phyloP scores from a whole-genome alignment of 805 yeast species.

The baker's yeast (Saccharomyces cerevisiae) region DNA sequence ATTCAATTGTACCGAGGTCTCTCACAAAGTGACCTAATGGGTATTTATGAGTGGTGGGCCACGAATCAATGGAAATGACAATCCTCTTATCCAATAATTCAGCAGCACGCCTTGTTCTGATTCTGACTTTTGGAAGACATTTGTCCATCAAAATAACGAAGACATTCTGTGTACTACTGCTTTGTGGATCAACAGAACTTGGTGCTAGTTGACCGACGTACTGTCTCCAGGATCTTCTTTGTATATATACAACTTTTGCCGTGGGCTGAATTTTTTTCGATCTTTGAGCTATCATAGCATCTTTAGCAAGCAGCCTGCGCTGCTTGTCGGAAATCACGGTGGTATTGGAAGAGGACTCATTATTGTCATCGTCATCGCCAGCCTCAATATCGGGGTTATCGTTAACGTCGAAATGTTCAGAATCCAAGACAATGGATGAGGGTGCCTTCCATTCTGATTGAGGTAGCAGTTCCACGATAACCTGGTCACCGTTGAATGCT shows the following conservation, averaged over 20 bases:
- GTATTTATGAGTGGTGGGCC: conserved; percentile 76
- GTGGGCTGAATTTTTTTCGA: conserved; percentile 70
- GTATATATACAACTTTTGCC: conserved; percentile 80
- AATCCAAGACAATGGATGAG: conserved; percentile 70
- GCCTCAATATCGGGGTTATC: conserved; percentile 50
- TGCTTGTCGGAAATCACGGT: conserved; percentile 33
- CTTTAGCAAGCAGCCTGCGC: conserved; percentile 63
- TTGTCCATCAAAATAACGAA: conserved; percentile 85
- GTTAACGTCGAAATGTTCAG: conserved; percentile 50
- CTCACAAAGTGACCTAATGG: conserved; percentile 96
- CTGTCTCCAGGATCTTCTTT: conserved; percentile 88
- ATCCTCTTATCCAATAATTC: conserved; percentile 84
- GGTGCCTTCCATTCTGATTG: conserved; percentile 83
- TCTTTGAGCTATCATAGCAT: conserved; percentile 58
- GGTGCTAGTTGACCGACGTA: conserved; percentile 92
- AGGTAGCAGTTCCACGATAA: conserved; percentile 83
- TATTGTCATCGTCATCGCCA: conserved; percentile 37
- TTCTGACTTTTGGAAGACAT: conserved; percentile 77
- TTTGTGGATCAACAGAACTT: conserved; percentile 52
- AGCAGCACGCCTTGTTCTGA: conserved; percentile 76
- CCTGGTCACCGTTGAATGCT: conserved; percentile 86
- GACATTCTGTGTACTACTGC: conserved; percentile 64
- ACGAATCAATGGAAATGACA: conserved; percentile 84
- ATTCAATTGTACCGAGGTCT: conserved; percentile 80
- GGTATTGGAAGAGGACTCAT: conserved; percentile 38